Evolutionary conservation across 306 rosid genomes (phyloP), one percentile per base, ranked within the genome.

Genomic region (Lithocarpus polystachyus): DNA sequence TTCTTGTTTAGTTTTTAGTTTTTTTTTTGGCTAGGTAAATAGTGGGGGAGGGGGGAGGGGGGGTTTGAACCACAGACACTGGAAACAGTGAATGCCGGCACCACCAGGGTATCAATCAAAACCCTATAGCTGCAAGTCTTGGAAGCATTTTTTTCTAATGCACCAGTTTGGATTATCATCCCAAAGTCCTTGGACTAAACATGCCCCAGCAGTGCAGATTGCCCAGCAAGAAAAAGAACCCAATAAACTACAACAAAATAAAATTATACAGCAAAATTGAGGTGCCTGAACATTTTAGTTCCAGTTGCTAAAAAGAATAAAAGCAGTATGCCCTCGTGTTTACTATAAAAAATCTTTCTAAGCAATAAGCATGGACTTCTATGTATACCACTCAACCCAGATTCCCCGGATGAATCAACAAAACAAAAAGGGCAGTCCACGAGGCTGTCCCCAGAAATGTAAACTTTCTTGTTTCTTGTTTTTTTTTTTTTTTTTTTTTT

Each of bases 401-500:
- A 61, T 51, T 31, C 31, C 69, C 73, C 13, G 1, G 20, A 56
- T 5, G 19, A 56, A 35, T 62, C 10, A 22, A 71, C 54, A 29
- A 81, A 74, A 51, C 26, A 55, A 4, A 56, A 79, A 24, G 45
- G n/a, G 62, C 20, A 72, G 83, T 67, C 51, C 33, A 75, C 26
- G 24, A 18, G 51, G 45, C 40, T 75, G 51, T 65, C 70, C 56
- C 18, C 31, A 65, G 31, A 18, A 28, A 18, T 55, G 79, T 55
- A 35, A 71, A 19, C 33, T 10, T 15, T 52, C 11, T 48, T 17
- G 45, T 72, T 23, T 24, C 43, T 37, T 37, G 0, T 6, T 0
- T 29, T 29, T 1, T 33, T 33, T 5, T 5, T 5, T 35, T 35
- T 1, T 37, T 6, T 6, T 35, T 1, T 37, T 37, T 37, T 6